phyloP scores from a whole-genome alignment of 768 basidiomycete species.

The Auriscalpium microsporum region DNA sequence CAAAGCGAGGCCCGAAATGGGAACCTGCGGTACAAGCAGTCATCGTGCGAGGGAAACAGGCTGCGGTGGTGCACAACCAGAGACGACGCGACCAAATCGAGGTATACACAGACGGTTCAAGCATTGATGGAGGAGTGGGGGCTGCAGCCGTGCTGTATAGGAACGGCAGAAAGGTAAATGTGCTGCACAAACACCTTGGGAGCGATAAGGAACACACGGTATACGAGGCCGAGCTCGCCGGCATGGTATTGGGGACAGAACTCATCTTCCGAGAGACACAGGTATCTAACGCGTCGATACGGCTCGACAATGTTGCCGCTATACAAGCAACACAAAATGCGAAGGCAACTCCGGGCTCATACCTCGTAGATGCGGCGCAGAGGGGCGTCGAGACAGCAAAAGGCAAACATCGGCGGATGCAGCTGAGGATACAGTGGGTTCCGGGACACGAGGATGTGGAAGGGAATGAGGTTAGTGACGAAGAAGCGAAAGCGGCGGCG shows the following conservation, averaged over 20 bases:
- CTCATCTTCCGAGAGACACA: neutral
- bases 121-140: conserved; percentile 7
- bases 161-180: too few species aligned
- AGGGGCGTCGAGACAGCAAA: neutral
- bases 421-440: neutral
- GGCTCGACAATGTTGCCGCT: neutral
- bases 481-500: neutral
- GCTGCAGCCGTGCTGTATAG: conserved; percentile 11
- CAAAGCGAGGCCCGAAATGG: too few species aligned
- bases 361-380: neutral
- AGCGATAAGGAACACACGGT: neutral
- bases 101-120: conserved; percentile 19
- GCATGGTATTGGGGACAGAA: neutral
- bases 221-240: neutral
- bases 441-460: neutral
- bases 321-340: neutral
- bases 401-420: too few species aligned
- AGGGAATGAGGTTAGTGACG: neutral
- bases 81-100: neutral
- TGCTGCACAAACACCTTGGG: neutral
- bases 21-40: neutral
- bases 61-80: neutral
- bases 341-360: neutral
- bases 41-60: neutral
- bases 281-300: neutral